Evolutionary conservation across 106 monocot genomes (phyloP).

Genomic region (Apostasia ramifera): DNA sequence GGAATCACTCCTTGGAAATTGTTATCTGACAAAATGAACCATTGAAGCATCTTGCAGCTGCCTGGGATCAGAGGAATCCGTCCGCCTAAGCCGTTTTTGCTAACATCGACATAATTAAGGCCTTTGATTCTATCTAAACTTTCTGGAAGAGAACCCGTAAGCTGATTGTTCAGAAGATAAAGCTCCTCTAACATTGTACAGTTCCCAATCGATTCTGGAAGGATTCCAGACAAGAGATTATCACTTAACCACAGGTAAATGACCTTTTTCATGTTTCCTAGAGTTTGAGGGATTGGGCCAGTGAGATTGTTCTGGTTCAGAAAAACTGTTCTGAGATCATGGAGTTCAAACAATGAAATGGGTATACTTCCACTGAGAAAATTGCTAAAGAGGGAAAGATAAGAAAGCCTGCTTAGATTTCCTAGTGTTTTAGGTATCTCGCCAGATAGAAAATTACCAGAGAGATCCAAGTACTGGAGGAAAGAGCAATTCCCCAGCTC

Average conservation of each 20-base stretch:
- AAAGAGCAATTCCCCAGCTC: conserved; percentile 58
- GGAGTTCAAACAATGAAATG: conserved; percentile 24
- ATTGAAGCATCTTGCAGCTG: conserved; percentile 30
- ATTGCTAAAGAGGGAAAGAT: conserved; percentile 45
- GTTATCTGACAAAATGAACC: conserved; percentile 34
- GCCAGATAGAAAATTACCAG: conserved; percentile 41
- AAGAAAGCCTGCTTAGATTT: conserved; percentile 25
- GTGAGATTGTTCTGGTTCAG: conserved; percentile 56
- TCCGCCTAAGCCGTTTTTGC: conserved; percentile 30
- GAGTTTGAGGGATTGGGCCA: conserved; percentile 29
- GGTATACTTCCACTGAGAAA: conserved; percentile 51
- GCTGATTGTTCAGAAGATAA: conserved; percentile 43
- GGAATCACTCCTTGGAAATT: conserved; percentile 46
- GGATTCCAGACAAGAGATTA: conserved; percentile 45
- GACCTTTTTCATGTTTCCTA: conserved; percentile 35
- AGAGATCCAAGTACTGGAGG: conserved; percentile 51
- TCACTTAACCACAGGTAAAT: conserved; percentile 26
- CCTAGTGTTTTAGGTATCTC: conserved; percentile 43
- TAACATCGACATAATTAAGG: conserved; percentile 38
- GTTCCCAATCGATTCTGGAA: conserved; percentile 68
- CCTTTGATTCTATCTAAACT: conserved; percentile 31
- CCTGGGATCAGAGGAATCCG: conserved; percentile 33
- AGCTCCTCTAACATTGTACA: conserved; percentile 45
- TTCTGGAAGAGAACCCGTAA: conserved; percentile 45
- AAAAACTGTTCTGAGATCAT: conserved; percentile 23